Evolutionary conservation across 1,139 yeast genomes (phyloP), one percentile per base, ranked within the genome.

Genomic region (Geotrichum candidum): DNA sequence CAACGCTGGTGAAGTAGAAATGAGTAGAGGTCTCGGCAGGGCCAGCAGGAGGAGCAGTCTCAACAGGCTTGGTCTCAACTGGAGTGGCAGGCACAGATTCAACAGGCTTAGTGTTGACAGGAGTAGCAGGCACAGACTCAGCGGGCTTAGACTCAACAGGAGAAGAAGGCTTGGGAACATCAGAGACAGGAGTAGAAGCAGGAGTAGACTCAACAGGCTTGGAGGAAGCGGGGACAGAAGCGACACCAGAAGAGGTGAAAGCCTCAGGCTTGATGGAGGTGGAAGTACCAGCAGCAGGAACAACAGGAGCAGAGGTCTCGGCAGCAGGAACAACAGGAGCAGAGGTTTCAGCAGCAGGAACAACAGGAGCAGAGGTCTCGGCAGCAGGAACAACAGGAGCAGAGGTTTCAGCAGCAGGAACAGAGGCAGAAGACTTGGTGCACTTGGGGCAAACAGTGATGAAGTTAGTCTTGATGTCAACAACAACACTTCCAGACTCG

Each of bases 261-360:
- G 18, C 18, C 18, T 4, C 27, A 35, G 48, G 23, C 22, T 25
- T 18, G 18, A 18, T 18, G 18, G 6, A 33, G 48, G 7, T 33
- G 45, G n/a, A 18, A 18, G 18, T 18, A 18, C 18, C 18, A 18
- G 18, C 18, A 18, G 51, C 10, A 10, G n/a, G 51, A n/a, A 46
- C 15, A 10, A 46, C 7, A 29, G 65, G 60, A 41, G 61, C 54
- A 25, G 65, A 13, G 22, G 48, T 31, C 35, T 50, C 58, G 48
- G 29, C 58, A 50, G 48, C 4, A 27, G 52, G 22, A 46, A 58
- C 57, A 33, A 61, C 51, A 33, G 59, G 56, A 46, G 59, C 50
- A 53, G 64, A 45, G n/a, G 15, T 38, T 11, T 50, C 58, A 56
- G 29, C 51, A 46, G 51, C 7, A 46, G 51, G 13, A 46, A 22